Evolutionary conservation across 2,329 filamentous ascomycete genomes (phyloP).

Genomic region (Endoconidiophora polonica): DNA sequence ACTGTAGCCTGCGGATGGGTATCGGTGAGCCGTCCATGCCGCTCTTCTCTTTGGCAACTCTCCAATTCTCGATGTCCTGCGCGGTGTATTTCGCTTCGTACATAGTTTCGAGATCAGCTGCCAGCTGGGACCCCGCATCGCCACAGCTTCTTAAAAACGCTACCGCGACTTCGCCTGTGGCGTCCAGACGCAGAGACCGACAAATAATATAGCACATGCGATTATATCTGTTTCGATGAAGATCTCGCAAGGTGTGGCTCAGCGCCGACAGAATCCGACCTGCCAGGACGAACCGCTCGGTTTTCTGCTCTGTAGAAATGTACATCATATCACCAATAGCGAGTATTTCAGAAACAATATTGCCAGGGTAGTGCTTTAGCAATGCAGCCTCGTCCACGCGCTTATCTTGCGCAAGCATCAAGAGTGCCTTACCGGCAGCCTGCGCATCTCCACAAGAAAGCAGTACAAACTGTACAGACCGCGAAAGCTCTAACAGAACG

Average conservation of each 20-base stretch:
- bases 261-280: constrained; percentile 5
- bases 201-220: constrained; percentile 9
- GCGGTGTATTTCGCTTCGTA: not conserved
- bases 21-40: not conserved
- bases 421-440: not conserved
- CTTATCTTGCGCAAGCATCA: constrained; percentile 3
- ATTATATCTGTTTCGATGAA: constrained; percentile 2
- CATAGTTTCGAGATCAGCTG: constrained; percentile 3
- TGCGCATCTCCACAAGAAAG: constrained; percentile 1
- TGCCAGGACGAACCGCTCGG: constrained; percentile 2
- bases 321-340: constrained; percentile 8
- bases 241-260: not conserved
- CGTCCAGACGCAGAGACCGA: constrained; percentile 5
- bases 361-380: not conserved
- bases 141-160: constrained; percentile 4
- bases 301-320: not conserved
- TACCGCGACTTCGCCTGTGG: not conserved
- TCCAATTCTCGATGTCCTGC: not conserved
- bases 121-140: not conserved
- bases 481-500: constrained; percentile 4
- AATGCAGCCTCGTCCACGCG: not conserved
- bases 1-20: constrained; percentile 2
- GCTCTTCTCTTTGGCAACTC: not conserved
- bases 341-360: constrained; percentile 1
- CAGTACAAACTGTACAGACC: constrained; percentile 3